Percentiles rank a stretch among this genome's conserved stretches.
Evolutionary conservation across 441 rosid species (phyloP).

Genomic region (Dalechampia spathulata): DNA sequence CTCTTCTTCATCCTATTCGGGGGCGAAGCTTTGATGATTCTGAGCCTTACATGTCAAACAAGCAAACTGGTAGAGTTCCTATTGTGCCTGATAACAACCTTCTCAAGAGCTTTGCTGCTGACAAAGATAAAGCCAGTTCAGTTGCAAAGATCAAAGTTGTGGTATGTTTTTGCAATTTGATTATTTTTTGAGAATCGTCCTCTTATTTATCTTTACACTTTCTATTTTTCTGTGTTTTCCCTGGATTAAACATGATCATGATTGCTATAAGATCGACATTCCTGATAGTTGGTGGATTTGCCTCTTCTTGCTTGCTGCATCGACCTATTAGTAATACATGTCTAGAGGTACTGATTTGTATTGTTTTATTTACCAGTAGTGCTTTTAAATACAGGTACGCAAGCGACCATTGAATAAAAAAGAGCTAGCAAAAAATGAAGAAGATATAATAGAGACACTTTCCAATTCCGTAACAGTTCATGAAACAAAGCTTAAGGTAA

Average conservation of each 20-base stretch:
- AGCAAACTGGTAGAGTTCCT: slow-evolving; percentile 62
- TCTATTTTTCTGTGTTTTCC: not conserved
- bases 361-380: slow-evolving; percentile 12
- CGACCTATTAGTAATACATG: not conserved
- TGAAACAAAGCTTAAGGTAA: slow-evolving; percentile 93
- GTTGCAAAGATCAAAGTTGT: slow-evolving; percentile 99
- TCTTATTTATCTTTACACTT: not conserved
- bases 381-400: slow-evolving; percentile 61
- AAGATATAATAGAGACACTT: slow-evolving; percentile 81
- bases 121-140: slow-evolving; percentile 74
- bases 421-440: slow-evolving; percentile 86
- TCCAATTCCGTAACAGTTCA: slow-evolving; percentile 77
- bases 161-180: slow-evolving; percentile 39
- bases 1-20: slow-evolving; percentile 55
- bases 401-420: slow-evolving; percentile 96
- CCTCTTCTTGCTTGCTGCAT: not conserved
- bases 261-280: not conserved
- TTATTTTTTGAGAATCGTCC: not conserved
- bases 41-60: slow-evolving; percentile 48
- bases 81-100: slow-evolving; percentile 60
- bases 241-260: slow-evolving; percentile 1
- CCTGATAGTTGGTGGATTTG: not conserved
- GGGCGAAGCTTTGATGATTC: slow-evolving; percentile 83
- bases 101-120: slow-evolving; percentile 69
- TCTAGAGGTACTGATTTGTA: not conserved